Evolutionary conservation across 257 asterid species (phyloP).

Genomic region (Penstemon newberryi): DNA sequence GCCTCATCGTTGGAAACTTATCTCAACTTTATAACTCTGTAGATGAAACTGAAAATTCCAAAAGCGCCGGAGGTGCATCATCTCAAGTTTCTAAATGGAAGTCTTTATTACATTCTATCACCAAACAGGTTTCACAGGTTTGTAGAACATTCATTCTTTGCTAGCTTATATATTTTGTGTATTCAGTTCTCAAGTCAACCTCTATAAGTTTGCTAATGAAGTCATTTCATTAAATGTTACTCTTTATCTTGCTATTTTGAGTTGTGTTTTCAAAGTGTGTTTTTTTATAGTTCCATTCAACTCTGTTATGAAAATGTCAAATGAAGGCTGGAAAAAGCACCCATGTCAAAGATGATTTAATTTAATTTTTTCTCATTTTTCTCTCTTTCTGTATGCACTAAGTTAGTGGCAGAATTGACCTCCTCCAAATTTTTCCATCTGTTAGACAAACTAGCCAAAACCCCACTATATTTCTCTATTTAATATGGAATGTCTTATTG

Average conservation of each 20-base stretch:
- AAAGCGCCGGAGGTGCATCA: constrained; percentile 43
- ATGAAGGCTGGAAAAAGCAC: background rate
- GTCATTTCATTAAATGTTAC: constrained; percentile 16
- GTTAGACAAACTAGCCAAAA: background rate
- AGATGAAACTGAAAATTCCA: constrained; percentile 55
- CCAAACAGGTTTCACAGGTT: constrained; percentile 96
- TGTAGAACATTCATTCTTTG: constrained; percentile 29
- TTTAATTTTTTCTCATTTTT: too few relatives aligned
- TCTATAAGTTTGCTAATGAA: constrained; percentile 15
- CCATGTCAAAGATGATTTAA: too few relatives aligned
- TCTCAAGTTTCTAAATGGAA: constrained; percentile 85
- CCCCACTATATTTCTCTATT: background rate
- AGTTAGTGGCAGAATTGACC: background rate
- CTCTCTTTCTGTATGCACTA: background rate
- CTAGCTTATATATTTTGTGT: constrained; percentile 15
- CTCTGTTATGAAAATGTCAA: background rate
- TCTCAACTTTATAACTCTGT: constrained; percentile 30
- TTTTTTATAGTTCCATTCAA: background rate
- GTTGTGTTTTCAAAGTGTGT: background rate
- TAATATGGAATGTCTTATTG: background rate
- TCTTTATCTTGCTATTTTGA: background rate
- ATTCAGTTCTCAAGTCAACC: constrained; percentile 19
- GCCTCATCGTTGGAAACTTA: constrained; percentile 24
- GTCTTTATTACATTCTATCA: constrained; percentile 67
- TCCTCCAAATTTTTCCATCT: background rate